These are phyloP conservation scores for Stagonosporopsis chrysanthemi DNA, from an alignment of 2,329 filamentous ascomycete species.

Conservation along the genomic window DNA sequence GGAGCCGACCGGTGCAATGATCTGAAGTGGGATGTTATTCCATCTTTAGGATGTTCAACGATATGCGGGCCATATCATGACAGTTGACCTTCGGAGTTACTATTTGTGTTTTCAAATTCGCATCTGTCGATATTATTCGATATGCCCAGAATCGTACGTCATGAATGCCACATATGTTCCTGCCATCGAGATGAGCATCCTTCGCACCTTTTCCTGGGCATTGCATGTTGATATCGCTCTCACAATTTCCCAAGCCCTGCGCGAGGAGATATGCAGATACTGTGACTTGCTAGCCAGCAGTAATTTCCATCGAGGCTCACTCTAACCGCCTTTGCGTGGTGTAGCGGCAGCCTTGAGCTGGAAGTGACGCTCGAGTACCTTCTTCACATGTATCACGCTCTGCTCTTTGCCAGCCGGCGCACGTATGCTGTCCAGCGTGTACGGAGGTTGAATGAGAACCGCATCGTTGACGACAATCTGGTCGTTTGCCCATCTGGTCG, in stretches of 20 bases:
- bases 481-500: slow-evolving; percentile 65
- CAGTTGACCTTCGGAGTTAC: neutral
- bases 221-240: neutral
- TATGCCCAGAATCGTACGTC: neutral
- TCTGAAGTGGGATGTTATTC: too few species aligned
- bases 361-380: slow-evolving; percentile 56
- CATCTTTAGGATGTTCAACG: neutral
- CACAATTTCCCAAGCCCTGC: neutral
- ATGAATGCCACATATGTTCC: neutral
- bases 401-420: slow-evolving; percentile 53
- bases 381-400: slow-evolving; percentile 53
- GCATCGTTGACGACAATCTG: slow-evolving; percentile 68
- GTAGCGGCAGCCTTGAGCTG: slow-evolving; percentile 47
- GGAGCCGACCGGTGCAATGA: too few species aligned
- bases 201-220: neutral
- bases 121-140: neutral
- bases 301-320: slow-evolving; percentile 7
- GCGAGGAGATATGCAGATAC: neutral
- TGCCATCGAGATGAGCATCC: neutral
- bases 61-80: neutral
- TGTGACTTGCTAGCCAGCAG: slow-evolving; percentile 24
- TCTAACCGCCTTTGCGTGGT: slow-evolving; percentile 16
- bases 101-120: neutral
- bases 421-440: slow-evolving; percentile 63
- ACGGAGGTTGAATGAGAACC: slow-evolving; percentile 66